Conservation (phyloP, 345 rosid genomes). For the Gossypium australe region DNA sequence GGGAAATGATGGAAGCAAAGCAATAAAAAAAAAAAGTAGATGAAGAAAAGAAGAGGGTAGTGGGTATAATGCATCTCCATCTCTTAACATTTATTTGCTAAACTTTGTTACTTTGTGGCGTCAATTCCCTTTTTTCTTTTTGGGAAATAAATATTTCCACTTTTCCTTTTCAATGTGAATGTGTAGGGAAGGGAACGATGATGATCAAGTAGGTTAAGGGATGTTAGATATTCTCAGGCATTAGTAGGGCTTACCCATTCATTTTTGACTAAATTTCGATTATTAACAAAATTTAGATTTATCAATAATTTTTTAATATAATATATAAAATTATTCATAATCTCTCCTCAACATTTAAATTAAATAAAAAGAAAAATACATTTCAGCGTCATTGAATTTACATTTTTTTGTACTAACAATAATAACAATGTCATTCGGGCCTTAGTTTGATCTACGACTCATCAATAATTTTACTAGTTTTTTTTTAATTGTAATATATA, state of each 20-base stretch:
- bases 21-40: conserved; percentile 5
- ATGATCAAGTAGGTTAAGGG: background rate
- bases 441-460: too few species aligned
- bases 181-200: conserved; percentile 7
- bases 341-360: too few species aligned
- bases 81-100: conserved; percentile 22
- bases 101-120: conserved; percentile 13
- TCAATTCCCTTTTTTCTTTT: background rate
- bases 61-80: conserved; percentile 18
- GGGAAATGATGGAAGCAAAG: conserved; percentile 15
- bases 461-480: too few species aligned
- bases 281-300: background rate
- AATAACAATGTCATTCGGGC: too few species aligned
- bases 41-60: background rate
- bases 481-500: background rate
- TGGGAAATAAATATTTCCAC: background rate
- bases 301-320: background rate
- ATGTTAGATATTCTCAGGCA: conserved; percentile 21
- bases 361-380: too few species aligned
- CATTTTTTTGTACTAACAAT: too few species aligned
- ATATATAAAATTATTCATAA: too few species aligned
- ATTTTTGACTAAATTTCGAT: conserved; percentile 3
- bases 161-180: conserved; percentile 10
- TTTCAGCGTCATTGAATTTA: too few species aligned
- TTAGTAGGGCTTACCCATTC: conserved; percentile 13